Percentiles rank a stretch among this genome's conserved stretches.
Conservation (phyloP, 768 basidiomycete species). For the Termitomyces sp. region DNA sequence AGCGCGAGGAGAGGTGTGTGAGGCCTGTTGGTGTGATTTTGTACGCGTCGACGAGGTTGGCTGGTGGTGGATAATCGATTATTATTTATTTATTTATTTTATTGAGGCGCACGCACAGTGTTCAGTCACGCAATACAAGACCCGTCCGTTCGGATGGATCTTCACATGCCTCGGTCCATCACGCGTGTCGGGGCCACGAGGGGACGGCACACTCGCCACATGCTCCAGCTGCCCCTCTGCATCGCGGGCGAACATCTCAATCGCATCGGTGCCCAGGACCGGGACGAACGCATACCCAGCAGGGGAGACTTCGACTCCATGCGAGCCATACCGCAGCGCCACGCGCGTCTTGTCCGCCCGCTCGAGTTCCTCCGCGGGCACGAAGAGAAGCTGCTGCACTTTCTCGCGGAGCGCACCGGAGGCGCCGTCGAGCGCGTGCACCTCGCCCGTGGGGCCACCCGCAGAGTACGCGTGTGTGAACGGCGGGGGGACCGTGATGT, state of each 20-base stretch:
- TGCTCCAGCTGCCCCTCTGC: conserved; percentile 27
- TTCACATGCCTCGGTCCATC: conserved; percentile 52
- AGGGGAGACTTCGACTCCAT: conserved; percentile 43
- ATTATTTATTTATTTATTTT: neutral
- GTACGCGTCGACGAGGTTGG: conserved; percentile 43
- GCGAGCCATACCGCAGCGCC: conserved; percentile 49
- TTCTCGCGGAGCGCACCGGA: conserved; percentile 38
- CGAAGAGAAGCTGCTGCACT: conserved; percentile 42
- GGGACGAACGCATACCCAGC: conserved; percentile 40
- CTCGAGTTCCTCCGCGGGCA: conserved; percentile 36
- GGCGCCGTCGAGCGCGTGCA: conserved; percentile 30
- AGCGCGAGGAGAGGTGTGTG: conserved; percentile 26
- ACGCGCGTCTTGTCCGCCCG: conserved; percentile 44
- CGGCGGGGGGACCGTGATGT: conserved; percentile 43
- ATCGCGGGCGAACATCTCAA: conserved; percentile 40
- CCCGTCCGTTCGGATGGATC: conserved; percentile 44
- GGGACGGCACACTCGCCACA: conserved; percentile 32
- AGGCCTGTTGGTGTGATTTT: conserved; percentile 27
- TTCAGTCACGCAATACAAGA: conserved; percentile 49
- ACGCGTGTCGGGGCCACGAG: conserved; percentile 27
- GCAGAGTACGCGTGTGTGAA: conserved; percentile 43
- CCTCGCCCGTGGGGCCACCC: conserved; percentile 49
- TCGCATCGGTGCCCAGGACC: conserved; percentile 41
- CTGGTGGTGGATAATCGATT: conserved; percentile 24
- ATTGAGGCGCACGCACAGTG: conserved; percentile 31